Evolutionary conservation across 345 rosid genomes (phyloP).

Genomic region (Gossypium australe): DNA sequence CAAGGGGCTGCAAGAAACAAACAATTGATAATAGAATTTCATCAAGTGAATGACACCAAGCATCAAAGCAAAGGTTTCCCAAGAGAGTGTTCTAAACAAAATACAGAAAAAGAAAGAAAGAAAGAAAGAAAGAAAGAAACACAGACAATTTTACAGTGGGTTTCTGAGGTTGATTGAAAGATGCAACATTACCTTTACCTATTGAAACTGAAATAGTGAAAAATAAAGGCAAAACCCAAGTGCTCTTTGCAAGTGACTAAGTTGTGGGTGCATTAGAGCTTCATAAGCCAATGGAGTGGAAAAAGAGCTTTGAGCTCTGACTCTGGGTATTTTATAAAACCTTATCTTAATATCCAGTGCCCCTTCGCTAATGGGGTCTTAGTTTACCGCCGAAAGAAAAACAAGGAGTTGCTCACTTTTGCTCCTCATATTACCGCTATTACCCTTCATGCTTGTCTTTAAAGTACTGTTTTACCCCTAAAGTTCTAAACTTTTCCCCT

Average conservation of each 20-base stretch:
- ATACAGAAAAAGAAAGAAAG: not conserved
- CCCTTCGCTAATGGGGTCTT: not conserved
- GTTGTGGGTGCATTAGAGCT: not conserved
- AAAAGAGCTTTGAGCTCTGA: not conserved
- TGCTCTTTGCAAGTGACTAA: not conserved
- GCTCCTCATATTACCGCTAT: not conserved
- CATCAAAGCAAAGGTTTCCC: not conserved
- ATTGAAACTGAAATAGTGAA: not conserved
- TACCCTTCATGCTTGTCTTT: not conserved
- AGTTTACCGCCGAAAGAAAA: not conserved
- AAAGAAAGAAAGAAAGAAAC: not conserved
- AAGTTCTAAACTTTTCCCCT: not conserved
- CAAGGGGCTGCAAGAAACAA: not conserved
- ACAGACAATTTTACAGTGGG: not conserved
- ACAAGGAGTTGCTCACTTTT: not conserved
- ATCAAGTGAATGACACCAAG: not conserved
- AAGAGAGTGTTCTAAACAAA: not conserved
- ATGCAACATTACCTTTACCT: not conserved
- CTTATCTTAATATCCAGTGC: not conserved
- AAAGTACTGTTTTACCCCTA: not conserved
- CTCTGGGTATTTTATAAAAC: not conserved
- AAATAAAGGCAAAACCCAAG: not conserved
- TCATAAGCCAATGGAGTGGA: not conserved
- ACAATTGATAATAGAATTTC: not conserved
- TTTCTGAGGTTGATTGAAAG: not conserved